Base-by-base conservation (phyloP, 257 asterid species). In the Solanum infundibuliforme region DNA sequence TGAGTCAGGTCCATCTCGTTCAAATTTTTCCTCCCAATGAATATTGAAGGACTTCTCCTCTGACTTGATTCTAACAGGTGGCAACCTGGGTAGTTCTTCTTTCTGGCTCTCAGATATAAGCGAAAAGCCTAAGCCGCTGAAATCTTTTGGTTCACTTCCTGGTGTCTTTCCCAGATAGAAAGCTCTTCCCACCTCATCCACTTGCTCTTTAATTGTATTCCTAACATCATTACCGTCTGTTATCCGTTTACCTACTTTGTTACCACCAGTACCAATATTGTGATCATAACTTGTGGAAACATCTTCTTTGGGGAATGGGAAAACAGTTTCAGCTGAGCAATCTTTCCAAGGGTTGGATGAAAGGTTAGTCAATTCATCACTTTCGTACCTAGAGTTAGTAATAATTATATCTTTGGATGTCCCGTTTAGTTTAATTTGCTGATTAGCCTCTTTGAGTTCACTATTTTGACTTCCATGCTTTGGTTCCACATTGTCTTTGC, bases 51-150 rank as follows among this genome's bases (percentile, higher is more conserved):
- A 31, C 85, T 86, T 89, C 77, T 89, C 89, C 34, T 86, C 89
- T 52, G 90, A 81, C 52, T 86, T 89, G 81, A 89, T 85, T 66
- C 76, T 89, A 41, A 89, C 89, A 79, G 89, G 90, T 86, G 90
- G 87, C 84, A 89, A 82, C 29, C 89, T 86, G 62, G 90, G 90
- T 83, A 86, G 88, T 62, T 89, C 90, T 89, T 89, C 90, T 72
- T 81, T 89, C 60, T 81, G 87, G 77, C 76, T 86, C 87, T 86
- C 90, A 20, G 90, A 48, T 68, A 76, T 83, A 68, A 89, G 31
- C 7, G 75, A 69, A 86, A 81, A 71, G 29, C 83, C 82, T 38
- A 68, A 68, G 74, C 85, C 9, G 32, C 79, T 62, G 55, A 86
- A 41, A 82, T 83, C 87, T 43, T 88, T 85, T 86, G 86, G 87